phyloP scores from a whole-genome alignment of 306 rosid species.

The Quercus rubra region DNA sequence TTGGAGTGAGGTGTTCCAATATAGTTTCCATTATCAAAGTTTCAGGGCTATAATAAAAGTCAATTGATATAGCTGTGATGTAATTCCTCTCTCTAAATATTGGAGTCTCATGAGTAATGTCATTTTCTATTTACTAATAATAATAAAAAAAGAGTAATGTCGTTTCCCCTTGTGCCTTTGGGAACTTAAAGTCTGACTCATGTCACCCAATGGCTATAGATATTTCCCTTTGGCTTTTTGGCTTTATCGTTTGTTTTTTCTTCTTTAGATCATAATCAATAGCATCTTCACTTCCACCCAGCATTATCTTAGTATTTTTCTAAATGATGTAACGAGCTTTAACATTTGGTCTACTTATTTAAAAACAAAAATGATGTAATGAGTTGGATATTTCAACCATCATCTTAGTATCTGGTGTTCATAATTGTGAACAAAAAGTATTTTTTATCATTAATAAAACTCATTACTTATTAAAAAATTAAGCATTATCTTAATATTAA shows the following conservation, averaged over 20 bases:
- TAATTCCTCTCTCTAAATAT: background rate
- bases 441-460: too few species aligned
- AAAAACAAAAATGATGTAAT: background rate
- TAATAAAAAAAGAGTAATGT: too few species aligned
- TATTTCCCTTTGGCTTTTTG: too few species aligned
- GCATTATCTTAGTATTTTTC: background rate
- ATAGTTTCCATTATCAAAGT: background rate
- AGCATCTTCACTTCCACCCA: background rate
- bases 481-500: background rate
- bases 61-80: background rate
- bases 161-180: background rate
- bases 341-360: too few species aligned
- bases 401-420: background rate
- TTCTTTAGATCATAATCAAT: background rate
- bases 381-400: background rate
- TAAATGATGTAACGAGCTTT: too few species aligned
- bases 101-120: background rate
- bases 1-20: background rate
- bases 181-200: background rate
- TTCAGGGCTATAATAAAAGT: background rate
- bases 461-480: too few species aligned
- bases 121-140: background rate
- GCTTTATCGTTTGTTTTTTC: background rate
- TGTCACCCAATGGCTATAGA: background rate
- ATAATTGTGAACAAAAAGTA: too few species aligned